Conservation (phyloP, 805 yeast genomes). For the Blastobotrys robertii region DNA sequence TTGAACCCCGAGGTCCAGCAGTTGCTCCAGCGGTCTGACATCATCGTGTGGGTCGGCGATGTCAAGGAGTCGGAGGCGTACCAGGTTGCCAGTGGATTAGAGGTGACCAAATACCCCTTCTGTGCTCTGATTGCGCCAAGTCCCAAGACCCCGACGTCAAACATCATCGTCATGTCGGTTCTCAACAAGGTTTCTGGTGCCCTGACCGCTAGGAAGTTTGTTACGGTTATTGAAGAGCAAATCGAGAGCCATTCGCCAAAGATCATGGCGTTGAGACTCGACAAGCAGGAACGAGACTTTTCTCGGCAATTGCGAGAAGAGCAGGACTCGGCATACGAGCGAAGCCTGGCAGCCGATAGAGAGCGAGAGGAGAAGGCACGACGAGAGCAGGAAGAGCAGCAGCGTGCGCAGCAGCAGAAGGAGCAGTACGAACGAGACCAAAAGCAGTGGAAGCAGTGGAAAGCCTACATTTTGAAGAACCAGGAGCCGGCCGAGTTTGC, state of each 20-base stretch:
- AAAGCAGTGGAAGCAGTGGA: slow-evolving; percentile 42
- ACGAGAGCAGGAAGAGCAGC: slow-evolving; percentile 17
- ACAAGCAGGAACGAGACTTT: slow-evolving; percentile 47
- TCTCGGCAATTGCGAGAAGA: slow-evolving; percentile 51
- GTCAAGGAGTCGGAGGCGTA: slow-evolving; percentile 72
- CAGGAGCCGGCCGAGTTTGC: slow-evolving; percentile 28
- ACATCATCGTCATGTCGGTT: slow-evolving; percentile 46
- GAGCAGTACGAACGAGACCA: slow-evolving; percentile 9
- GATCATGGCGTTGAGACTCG: slow-evolving; percentile 50
- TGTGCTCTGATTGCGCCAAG: slow-evolving; percentile 63
- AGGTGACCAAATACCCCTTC: slow-evolving; percentile 71
- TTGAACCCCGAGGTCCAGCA: slow-evolving; percentile 37
- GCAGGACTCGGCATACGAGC: slow-evolving; percentile 71
- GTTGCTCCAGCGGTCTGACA: slow-evolving; percentile 39
- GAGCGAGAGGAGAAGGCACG: slow-evolving; percentile 28
- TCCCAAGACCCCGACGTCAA: slow-evolving; percentile 33
- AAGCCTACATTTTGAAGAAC: slow-evolving; percentile 19
- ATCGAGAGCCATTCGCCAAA: slow-evolving; percentile 49
- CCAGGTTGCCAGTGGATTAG: slow-evolving; percentile 68
- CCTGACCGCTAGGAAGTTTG: slow-evolving; percentile 31
- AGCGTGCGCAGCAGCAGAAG: slow-evolving; percentile 21
- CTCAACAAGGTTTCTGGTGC: slow-evolving; percentile 55
- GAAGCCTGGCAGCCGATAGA: slow-evolving; percentile 61
- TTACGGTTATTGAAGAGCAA: slow-evolving; percentile 37
- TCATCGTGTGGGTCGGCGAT: slow-evolving; percentile 82